Percentiles rank a stretch among this genome's conserved stretches.
phyloP scores from a whole-genome alignment of 192 early-diverging fungal genomes.

The Coemansia sp. region DNA sequence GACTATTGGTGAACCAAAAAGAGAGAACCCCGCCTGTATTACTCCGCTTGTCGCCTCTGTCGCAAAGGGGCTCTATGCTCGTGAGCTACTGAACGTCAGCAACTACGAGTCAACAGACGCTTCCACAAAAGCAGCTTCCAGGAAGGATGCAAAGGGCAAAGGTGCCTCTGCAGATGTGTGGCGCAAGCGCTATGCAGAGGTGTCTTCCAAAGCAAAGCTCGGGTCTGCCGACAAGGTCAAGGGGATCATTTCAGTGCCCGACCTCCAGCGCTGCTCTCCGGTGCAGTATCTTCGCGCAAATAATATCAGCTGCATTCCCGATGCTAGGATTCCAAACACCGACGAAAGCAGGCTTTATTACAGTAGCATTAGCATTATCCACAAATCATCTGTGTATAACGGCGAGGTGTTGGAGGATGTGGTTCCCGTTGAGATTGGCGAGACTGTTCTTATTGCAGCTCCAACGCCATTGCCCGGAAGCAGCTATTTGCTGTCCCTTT shows the following conservation, averaged over 20 bases:
- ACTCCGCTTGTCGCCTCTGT: slow-evolving; percentile 50
- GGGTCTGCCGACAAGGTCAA: slow-evolving; percentile 21
- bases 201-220: slow-evolving; percentile 15
- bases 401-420: slow-evolving; percentile 36
- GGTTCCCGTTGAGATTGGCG: slow-evolving; percentile 52
- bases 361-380: slow-evolving; percentile 13
- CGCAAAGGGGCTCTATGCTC: slow-evolving; percentile 49
- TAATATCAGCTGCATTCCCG: not conserved
- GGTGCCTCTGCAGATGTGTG: slow-evolving; percentile 9
- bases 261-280: slow-evolving; percentile 15
- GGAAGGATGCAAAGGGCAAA: slow-evolving; percentile 4
- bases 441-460: slow-evolving; percentile 25
- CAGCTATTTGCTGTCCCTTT: slow-evolving; percentile 14
- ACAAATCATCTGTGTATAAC: slow-evolving; percentile 35
- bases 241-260: slow-evolving; percentile 30
- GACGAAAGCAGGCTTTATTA: slow-evolving; percentile 17
- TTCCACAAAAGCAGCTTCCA: not conserved
- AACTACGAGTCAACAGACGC: slow-evolving; percentile 10
- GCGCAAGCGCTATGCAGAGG: slow-evolving; percentile 33
- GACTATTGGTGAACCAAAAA: slow-evolving; percentile 23
- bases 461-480: slow-evolving; percentile 15
- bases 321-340: slow-evolving; percentile 13
- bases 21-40: slow-evolving; percentile 45
- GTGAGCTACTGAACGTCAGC: slow-evolving; percentile 43
- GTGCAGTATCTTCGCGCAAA: slow-evolving; percentile 20